Evolutionary conservation across 192 early-diverging fungal species (phyloP).

Genomic region (Rhizophagus clarus): DNA sequence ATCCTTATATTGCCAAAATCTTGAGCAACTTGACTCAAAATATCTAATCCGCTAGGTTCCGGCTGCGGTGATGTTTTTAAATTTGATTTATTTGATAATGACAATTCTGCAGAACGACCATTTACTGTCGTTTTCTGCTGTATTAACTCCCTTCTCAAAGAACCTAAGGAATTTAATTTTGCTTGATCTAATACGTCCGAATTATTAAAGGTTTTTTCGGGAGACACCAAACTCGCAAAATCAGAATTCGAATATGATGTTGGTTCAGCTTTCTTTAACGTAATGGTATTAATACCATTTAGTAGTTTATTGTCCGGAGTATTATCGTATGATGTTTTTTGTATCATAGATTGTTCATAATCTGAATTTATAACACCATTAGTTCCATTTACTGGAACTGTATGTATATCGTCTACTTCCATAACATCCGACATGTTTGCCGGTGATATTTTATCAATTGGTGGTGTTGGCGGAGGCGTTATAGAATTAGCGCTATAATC

Average conservation of each 20-base stretch:
- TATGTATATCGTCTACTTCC: background rate
- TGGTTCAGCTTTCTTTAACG: background rate
- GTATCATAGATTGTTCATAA: background rate
- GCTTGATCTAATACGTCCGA: background rate
- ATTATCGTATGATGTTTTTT: background rate
- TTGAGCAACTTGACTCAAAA: background rate
- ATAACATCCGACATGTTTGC: background rate
- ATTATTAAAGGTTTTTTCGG: background rate
- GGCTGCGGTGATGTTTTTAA: too few relatives aligned
- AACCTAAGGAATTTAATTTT: background rate
- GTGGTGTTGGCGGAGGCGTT: background rate
- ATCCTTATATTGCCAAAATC: background rate
- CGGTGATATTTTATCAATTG: background rate
- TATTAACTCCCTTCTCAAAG: too few relatives aligned
- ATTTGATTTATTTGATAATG: background rate
- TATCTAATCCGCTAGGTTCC: background rate
- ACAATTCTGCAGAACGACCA: background rate
- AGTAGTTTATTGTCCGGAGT: background rate
- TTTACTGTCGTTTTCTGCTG: background rate
- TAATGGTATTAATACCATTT: background rate
- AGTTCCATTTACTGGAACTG: background rate
- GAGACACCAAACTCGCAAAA: background rate
- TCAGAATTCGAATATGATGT: background rate
- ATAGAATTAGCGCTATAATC: background rate
- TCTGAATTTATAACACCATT: background rate